Conservation (phyloP, 164 flowering plant species). For the Hamamelis virginiana region DNA sequence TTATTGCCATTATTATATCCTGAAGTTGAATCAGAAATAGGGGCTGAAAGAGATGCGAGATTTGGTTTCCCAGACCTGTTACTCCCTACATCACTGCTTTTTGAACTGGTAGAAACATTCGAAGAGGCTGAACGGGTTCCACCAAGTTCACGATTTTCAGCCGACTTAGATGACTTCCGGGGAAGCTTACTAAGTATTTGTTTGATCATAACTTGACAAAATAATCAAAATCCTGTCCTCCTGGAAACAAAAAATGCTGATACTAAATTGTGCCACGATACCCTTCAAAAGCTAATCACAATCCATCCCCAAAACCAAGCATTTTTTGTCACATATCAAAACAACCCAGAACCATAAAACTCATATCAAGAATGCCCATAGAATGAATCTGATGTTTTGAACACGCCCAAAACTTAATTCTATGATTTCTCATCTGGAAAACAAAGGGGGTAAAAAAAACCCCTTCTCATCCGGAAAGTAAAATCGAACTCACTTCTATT, state of each 20-base stretch:
- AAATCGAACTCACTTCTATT: neutral
- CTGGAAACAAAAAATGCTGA: neutral
- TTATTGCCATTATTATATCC: constrained; percentile 14
- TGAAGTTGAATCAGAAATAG: constrained; percentile 9
- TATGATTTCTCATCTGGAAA: neutral
- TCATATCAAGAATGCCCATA: neutral
- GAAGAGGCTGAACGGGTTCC: constrained; percentile 6
- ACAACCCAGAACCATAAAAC: neutral
- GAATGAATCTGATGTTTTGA: neutral
- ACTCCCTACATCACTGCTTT: constrained; percentile 18
- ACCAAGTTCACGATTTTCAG: constrained; percentile 25
- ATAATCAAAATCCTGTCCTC: constrained; percentile 5
- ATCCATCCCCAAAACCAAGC: neutral
- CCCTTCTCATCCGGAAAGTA: neutral
- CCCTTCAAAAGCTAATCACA: neutral
- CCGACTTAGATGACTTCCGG: constrained; percentile 23
- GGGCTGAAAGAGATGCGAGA: constrained; percentile 3
- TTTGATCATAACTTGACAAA: constrained; percentile 25
- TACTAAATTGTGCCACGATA: neutral
- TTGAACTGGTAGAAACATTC: constrained; percentile 19
- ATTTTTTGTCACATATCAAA: neutral
- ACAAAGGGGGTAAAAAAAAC: neutral
- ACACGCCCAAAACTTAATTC: neutral
- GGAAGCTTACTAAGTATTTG: constrained; percentile 38
- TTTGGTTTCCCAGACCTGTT: constrained; percentile 16